These are phyloP conservation scores for Aspergillus pseudotamarii DNA, from an alignment of 2,329 filamentous ascomycete species.

Conservation along the genomic window DNA sequence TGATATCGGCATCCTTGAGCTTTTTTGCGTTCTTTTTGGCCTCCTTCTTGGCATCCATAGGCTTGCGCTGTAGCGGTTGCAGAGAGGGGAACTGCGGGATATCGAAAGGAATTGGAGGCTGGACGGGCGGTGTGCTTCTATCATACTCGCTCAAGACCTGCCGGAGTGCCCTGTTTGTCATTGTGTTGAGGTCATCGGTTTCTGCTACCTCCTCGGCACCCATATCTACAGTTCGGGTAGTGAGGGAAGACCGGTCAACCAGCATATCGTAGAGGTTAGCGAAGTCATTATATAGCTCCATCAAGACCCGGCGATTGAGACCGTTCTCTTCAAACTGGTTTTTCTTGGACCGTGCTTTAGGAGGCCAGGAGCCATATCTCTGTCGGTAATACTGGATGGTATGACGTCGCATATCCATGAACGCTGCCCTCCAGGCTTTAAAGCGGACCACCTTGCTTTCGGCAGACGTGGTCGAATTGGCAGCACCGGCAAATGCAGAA, in stretches of 20 bases:
- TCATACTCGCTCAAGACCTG: slow-evolving; percentile 87
- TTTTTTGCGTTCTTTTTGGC: slow-evolving; percentile 70
- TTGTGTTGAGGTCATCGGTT: slow-evolving; percentile 55
- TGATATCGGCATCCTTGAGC: slow-evolving; percentile 77
- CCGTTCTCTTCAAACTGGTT: slow-evolving; percentile 85
- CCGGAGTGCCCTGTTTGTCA: slow-evolving; percentile 70
- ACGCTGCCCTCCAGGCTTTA: slow-evolving; percentile 78
- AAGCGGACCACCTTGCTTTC: slow-evolving; percentile 81
- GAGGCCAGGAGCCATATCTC: slow-evolving; percentile 78
- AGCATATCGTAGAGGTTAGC: slow-evolving; percentile 85
- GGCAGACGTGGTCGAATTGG: slow-evolving; percentile 75
- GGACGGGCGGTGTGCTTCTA: slow-evolving; percentile 81
- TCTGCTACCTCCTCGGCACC: slow-evolving; percentile 54
- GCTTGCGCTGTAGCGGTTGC: slow-evolving; percentile 64
- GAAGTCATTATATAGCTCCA: slow-evolving; percentile 82
- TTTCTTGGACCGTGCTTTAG: slow-evolving; percentile 89
- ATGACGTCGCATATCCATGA: slow-evolving; percentile 73
- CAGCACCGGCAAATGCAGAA: slow-evolving; percentile 82
- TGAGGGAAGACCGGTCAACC: slow-evolving; percentile 77
- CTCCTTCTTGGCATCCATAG: slow-evolving; percentile 72
- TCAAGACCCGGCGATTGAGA: slow-evolving; percentile 80
- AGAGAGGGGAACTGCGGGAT: slow-evolving; percentile 76
- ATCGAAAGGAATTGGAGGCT: slow-evolving; percentile 90
- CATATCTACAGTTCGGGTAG: slow-evolving; percentile 75
- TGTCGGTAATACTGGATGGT: slow-evolving; percentile 70